phyloP scores from a whole-genome alignment of 352 stramenopile species.

The Pythium volutum region DNA sequence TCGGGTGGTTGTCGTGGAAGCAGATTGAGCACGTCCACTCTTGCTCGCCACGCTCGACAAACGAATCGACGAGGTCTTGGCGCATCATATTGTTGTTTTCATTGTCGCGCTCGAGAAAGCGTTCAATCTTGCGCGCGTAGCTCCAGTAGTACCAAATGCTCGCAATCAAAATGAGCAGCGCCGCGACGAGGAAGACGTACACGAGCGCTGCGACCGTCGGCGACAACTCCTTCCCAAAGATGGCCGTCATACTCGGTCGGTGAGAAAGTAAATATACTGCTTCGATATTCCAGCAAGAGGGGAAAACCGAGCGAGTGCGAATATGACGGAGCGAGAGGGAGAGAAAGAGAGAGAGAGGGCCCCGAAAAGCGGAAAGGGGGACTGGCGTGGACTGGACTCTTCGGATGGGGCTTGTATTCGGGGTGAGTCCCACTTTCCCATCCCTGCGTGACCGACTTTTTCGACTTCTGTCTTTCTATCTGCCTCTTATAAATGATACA shows the following conservation, averaged over 20 bases:
- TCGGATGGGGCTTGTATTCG: constrained; percentile 9
- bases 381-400: constrained; percentile 6
- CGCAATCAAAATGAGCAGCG: constrained; percentile 60
- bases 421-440: constrained; percentile 8
- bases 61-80: constrained; percentile 81
- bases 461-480: not conserved
- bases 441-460: not conserved
- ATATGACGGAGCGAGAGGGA: not conserved
- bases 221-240: constrained; percentile 78
- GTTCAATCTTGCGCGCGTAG: constrained; percentile 84
- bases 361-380: not conserved
- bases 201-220: constrained; percentile 65
- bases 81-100: constrained; percentile 90
- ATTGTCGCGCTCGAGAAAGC: constrained; percentile 79
- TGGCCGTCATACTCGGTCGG: constrained; percentile 59
- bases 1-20: constrained; percentile 86
- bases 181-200: constrained; percentile 73
- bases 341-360: not conserved
- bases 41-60: constrained; percentile 73
- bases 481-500: not conserved
- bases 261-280: not conserved
- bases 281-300: too few species aligned
- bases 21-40: constrained; percentile 87
- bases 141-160: constrained; percentile 89
- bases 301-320: not conserved